phyloP scores from a whole-genome alignment of 192 early-diverging fungal genomes.

The Geosiphon pyriformis region DNA sequence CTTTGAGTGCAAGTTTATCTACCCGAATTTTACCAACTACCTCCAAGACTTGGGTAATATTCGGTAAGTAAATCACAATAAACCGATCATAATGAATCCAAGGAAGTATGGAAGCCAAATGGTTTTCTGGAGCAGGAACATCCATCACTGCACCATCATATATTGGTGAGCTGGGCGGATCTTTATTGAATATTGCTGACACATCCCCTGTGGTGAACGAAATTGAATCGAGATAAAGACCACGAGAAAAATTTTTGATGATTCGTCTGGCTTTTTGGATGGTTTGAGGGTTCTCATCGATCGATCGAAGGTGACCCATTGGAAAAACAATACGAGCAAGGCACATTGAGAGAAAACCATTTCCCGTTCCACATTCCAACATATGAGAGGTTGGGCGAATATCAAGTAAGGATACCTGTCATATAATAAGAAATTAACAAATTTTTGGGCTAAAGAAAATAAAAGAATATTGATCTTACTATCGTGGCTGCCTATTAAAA shows the following conservation, averaged over 20 bases:
- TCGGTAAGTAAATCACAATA: conserved; percentile 46
- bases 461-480: neutral
- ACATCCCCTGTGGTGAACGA: conserved; percentile 7
- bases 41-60: conserved; percentile 44
- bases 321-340: conserved; percentile 44
- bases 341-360: conserved; percentile 51
- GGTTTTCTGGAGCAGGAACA: conserved; percentile 36
- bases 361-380: conserved; percentile 59
- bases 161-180: neutral
- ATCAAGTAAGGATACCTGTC: conserved; percentile 45
- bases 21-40: conserved; percentile 23
- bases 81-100: conserved; percentile 36
- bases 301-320: conserved; percentile 16
- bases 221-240: conserved; percentile 15
- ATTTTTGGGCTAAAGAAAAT: neutral
- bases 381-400: conserved; percentile 38
- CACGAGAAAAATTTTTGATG: conserved; percentile 20
- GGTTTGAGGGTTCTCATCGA: conserved; percentile 8
- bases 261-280: conserved; percentile 6
- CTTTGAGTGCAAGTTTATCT: conserved; percentile 22
- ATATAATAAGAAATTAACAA: neutral
- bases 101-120: conserved; percentile 24
- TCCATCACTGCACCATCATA: conserved; percentile 45
- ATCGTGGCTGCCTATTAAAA: neutral
- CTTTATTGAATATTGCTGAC: conserved; percentile 11